Percentiles rank a stretch among this genome's conserved stretches.
Conservation (phyloP, 2,329 filamentous ascomycete genomes). For the Cladophialophora psammophila region DNA sequence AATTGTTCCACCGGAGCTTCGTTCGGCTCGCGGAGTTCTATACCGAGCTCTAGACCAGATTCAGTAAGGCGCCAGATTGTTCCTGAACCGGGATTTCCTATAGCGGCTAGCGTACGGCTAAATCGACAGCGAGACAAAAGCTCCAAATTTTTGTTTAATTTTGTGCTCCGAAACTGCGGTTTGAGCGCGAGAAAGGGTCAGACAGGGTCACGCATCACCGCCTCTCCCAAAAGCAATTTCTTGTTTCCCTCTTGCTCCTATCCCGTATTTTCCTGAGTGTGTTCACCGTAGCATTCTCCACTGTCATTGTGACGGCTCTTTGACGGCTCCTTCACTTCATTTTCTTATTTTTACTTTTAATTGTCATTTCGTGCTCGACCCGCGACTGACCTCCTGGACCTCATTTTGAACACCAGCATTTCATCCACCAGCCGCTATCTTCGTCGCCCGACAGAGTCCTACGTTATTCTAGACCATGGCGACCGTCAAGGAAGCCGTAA, state of each 20-base stretch:
- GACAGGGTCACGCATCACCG: constrained; percentile 7
- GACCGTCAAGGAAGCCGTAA: constrained; percentile 73
- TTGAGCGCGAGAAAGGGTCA: constrained; percentile 10
- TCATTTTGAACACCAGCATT: background rate
- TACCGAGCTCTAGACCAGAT: constrained; percentile 17
- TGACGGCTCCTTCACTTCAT: background rate
- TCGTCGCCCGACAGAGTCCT: background rate
- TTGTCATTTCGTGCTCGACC: background rate
- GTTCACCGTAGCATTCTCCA: background rate
- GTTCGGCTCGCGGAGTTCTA: background rate
- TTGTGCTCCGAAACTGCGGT: constrained; percentile 13
- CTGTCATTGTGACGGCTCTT: background rate
- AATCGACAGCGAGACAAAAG: constrained; percentile 17
- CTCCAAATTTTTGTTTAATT: constrained; percentile 28
- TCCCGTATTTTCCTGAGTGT: background rate
- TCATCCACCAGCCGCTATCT: background rate
- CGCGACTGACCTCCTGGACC: background rate
- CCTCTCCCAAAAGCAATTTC: background rate
- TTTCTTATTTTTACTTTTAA: background rate
- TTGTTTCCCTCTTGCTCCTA: background rate
- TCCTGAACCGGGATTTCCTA: constrained; percentile 21
- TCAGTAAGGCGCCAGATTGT: constrained; percentile 4
- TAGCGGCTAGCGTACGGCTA: constrained; percentile 14
- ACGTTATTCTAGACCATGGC: constrained; percentile 46
- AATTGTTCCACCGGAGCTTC: background rate